These are phyloP conservation scores for Trichophyton benhamiae DNA, from an alignment of 2,329 filamentous ascomycete species.

Conservation along the genomic window DNA sequence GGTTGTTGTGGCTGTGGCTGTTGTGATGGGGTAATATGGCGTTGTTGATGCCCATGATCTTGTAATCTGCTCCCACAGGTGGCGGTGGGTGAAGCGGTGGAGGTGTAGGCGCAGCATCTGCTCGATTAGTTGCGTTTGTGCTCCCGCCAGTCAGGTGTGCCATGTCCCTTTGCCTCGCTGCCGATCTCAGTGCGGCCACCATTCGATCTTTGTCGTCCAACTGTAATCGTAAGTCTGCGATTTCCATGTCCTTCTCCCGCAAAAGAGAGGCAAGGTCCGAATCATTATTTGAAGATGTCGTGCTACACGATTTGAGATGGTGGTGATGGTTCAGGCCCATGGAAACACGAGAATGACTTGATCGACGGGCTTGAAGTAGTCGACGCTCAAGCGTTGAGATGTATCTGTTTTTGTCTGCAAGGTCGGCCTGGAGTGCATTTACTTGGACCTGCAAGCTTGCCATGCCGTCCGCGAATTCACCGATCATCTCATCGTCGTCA, in stretches of 20 bases:
- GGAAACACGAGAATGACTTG: slow-evolving; percentile 79
- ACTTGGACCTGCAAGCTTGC: slow-evolving; percentile 78
- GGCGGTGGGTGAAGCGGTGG: slow-evolving; percentile 2
- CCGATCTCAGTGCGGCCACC: slow-evolving; percentile 72
- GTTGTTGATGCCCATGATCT: slow-evolving; percentile 2
- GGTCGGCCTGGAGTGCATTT: slow-evolving; percentile 80
- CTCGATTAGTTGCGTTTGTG: slow-evolving; percentile 23
- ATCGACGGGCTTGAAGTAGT: slow-evolving; percentile 74
- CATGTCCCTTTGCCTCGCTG: slow-evolving; percentile 71
- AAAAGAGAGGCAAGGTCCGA: slow-evolving; percentile 60
- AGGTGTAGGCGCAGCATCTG: slow-evolving; percentile 17
- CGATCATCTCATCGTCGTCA: slow-evolving; percentile 62
- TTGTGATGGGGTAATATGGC: slow-evolving; percentile 1
- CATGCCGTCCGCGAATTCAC: slow-evolving; percentile 74
- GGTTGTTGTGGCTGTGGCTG: slow-evolving; percentile 18
- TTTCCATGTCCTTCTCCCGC: slow-evolving; percentile 84
- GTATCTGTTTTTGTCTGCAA: slow-evolving; percentile 94
- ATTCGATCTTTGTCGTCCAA: slow-evolving; percentile 93
- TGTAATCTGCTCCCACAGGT: slow-evolving; percentile 4
- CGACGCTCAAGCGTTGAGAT: slow-evolving; percentile 89
- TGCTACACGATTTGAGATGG: slow-evolving; percentile 33
- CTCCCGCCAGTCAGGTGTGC: slow-evolving; percentile 46
- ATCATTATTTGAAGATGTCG: slow-evolving; percentile 63
- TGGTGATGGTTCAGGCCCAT: slow-evolving; percentile 49
- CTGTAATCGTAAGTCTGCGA: slow-evolving; percentile 74